A percentile compares a stretch with the other conserved stretches of the same genome.
Conservation (phyloP, 345 rosid genomes). For the Eucalyptus cladocalyx region DNA sequence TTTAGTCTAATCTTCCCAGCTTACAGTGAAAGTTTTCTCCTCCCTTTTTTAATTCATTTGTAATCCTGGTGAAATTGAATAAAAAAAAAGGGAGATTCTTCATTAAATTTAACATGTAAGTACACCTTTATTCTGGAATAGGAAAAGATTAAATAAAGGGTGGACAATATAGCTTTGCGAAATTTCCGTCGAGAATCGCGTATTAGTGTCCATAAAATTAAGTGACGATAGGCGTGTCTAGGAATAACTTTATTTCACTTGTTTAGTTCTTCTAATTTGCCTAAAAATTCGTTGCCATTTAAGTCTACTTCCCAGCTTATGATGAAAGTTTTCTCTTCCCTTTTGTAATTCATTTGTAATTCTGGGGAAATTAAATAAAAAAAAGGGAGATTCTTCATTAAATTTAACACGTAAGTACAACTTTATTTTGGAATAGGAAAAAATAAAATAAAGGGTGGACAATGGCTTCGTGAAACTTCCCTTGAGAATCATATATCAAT, state of each 20-base stretch:
- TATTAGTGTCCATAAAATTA: neutral
- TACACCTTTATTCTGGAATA: neutral
- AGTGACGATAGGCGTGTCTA: neutral
- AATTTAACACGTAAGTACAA: neutral
- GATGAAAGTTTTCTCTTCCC: neutral
- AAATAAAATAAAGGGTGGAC: too few species aligned
- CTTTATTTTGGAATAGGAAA: neutral
- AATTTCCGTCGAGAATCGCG: neutral
- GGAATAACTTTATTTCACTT: neutral
- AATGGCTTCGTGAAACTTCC: too few species aligned
- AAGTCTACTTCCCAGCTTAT: neutral
- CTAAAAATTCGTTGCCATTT: neutral
- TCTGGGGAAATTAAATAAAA: neutral
- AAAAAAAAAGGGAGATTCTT: neutral
- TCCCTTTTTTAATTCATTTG: neutral
- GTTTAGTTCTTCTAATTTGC: neutral
- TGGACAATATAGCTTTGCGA: neutral
- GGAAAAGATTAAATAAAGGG: neutral
- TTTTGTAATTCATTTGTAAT: neutral
- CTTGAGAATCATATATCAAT: neutral
- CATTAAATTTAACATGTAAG: neutral
- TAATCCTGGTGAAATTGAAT: too few species aligned
- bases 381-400: too few species aligned
- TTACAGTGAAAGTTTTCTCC: neutral
- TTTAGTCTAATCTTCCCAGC: neutral